Evolutionary conservation across 2,329 filamentous ascomycete genomes (phyloP).

Genomic region (Alternaria incomplexa): DNA sequence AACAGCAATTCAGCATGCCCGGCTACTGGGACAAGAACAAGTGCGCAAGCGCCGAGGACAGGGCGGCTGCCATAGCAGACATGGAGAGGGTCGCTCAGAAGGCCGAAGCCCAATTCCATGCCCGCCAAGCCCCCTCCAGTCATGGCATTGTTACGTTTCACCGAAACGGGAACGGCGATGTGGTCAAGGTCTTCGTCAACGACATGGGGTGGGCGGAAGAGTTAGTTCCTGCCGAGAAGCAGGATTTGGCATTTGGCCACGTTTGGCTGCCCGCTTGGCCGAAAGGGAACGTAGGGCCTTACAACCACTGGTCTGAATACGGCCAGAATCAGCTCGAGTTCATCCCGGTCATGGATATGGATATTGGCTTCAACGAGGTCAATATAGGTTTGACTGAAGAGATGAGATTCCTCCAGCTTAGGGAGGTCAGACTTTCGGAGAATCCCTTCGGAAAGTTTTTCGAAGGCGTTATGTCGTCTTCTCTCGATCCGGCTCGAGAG

Average conservation of each 20-base stretch:
- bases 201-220: background rate
- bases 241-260: background rate
- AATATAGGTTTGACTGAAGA: background rate
- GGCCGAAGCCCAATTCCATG: background rate
- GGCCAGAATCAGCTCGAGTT: background rate
- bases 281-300: background rate
- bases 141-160: background rate
- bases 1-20: background rate
- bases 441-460: background rate
- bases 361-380: background rate
- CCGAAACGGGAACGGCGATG: background rate
- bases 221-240: background rate
- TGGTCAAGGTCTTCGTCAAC: background rate
- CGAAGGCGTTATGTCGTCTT: background rate
- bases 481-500: background rate
- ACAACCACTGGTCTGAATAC: background rate
- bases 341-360: background rate
- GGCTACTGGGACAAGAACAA: constrained; percentile 3
- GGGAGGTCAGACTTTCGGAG: background rate
- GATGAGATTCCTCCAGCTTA: background rate
- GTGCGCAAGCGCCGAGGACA: background rate
- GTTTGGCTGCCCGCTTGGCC: background rate
- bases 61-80: background rate
- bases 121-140: background rate
- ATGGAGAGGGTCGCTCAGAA: background rate